phyloP scores from a whole-genome alignment of 371 early-diverging fungal genomes.

The Mucor piriformis region DNA sequence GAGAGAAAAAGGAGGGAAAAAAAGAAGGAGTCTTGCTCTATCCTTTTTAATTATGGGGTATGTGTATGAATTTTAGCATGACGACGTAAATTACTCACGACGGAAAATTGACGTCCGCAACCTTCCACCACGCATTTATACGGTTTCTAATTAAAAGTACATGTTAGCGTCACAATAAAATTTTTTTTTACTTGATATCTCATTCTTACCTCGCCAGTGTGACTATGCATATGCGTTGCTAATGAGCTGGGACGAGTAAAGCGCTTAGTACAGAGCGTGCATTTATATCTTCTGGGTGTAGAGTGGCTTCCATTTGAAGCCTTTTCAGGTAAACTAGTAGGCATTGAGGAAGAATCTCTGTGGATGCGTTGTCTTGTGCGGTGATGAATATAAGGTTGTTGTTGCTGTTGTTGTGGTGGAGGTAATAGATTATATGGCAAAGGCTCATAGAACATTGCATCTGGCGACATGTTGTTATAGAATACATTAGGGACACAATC shows the following conservation, averaged over 20 bases:
- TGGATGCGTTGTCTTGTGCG: conserved; percentile 6
- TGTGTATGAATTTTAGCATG: conserved; percentile 37
- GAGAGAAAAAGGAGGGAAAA: background rate
- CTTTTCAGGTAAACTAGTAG: background rate
- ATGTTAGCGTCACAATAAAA: background rate
- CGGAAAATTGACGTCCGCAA: conserved; percentile 37
- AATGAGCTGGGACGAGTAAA: conserved; percentile 43
- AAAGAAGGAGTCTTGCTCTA: background rate
- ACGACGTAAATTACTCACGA: conserved; percentile 34
- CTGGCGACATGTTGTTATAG: background rate
- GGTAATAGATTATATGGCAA: conserved; percentile 1
- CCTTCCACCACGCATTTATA: conserved; percentile 30
- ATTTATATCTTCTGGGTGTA: conserved; percentile 35
- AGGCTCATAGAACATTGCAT: background rate
- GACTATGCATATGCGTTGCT: conserved; percentile 39
- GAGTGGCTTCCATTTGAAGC: background rate
- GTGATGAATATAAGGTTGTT: background rate
- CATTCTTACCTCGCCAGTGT: conserved; percentile 44
- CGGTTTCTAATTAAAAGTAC: conserved; percentile 25
- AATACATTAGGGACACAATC: background rate
- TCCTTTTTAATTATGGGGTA: conserved; percentile 4
- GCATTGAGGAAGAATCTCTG: background rate
- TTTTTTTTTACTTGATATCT: conserved; percentile 28
- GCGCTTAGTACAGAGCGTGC: conserved; percentile 32
- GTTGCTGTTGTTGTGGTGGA: background rate